Evolutionary conservation across 768 basidiomycete species (phyloP), one percentile per base, ranked within the genome.

Genomic region (Boletus insuetus): DNA sequence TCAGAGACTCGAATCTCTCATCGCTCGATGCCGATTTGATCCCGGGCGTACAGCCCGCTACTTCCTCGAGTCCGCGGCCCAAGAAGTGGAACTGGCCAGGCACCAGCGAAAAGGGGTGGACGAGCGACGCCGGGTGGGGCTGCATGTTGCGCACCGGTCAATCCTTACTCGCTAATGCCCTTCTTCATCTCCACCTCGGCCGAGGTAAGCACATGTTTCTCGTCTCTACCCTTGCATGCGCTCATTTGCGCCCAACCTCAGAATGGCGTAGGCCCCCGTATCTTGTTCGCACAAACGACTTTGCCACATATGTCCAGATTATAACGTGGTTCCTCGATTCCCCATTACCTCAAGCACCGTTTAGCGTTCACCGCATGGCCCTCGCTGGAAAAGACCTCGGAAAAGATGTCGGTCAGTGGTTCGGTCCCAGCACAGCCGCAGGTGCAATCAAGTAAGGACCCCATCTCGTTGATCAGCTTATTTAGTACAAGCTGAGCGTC

Each of bases 331-430:
- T 98, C 75, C 74, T 98, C 44, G 96, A 99, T 67, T 86, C 88
- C 3, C 95, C 95, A 0, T 80, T 86, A 0, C 83, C 90, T 0
- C 77, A 87, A 31, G 85, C 88, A 17, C 96, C 96, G 0, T 99
- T 99, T 69, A 90, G 91, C 60, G 91, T 99, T 8, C 96, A 99
- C 71, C 82, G 93, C 45, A 97, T 99, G 89, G 95, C 95, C 0
- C 76, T 94, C 20, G 89, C 94, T 0, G 96, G 96, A 1, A 95
- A 98, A 67, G 89, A 94, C 62, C 80, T 98, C 1, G 96, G 96
- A 13, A 98, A 91, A 58, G 91, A 94, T 60, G 89, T 98, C 0
- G 96, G 96, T 1, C 89, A 94, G 70, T 98, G 96, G 96, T 98
- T 98, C 65, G 96, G 96, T 0, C 96, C 96, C 0, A 95, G 91